Evolutionary conservation across 768 basidiomycete species (phyloP), one percentile per base, ranked within the genome.

Genomic region (Suillus paluster): DNA sequence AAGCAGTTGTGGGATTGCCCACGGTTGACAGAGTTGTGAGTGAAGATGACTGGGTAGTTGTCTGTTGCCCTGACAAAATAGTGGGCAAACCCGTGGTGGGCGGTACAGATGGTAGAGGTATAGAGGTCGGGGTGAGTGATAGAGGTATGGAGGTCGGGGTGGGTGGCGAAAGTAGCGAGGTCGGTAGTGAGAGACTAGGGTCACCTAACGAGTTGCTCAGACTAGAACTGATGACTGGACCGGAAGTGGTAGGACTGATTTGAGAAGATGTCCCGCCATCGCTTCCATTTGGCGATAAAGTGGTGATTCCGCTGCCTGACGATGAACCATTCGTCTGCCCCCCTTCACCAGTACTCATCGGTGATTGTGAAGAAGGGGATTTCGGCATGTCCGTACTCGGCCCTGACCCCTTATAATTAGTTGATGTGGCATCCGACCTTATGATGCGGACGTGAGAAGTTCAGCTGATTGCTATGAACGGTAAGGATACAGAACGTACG

Each of bases 381-480:
- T 10, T 39, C 2, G 6, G 25, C 38, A 6, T 41, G 25, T 27
- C 23, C 54, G 54, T 19, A 11, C 17, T 55, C 5, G 25, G 17
- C 11, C 25, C 38, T 55, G 36, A 39, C 25, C 46, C 34, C 23
- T 61, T 61, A 61, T 61, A 46, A 27, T 33, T 25, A 34, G 34
- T 38, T 48, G 19, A 48, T 15, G 45, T 58, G 23, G 23, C 56
- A 33, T 58, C 56, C 49, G 60, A 21, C 23, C 60, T 61, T 45
- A 38, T 38, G 60, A 30, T 11, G 34, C 38, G 17, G 23, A 58
- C 57, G 56, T 58, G 36, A 39, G 44, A 57, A 59, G 23, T 36
- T n/a, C 46, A 44, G 8, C 6, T 25, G 15, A 42, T 8, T 34
- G 34, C 25, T 19, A 30, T 58, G 60, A 58, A 39, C 11, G 4